phyloP scores from a whole-genome alignment of 164 flowering plant species.

The Macadamia tetraphylla region DNA sequence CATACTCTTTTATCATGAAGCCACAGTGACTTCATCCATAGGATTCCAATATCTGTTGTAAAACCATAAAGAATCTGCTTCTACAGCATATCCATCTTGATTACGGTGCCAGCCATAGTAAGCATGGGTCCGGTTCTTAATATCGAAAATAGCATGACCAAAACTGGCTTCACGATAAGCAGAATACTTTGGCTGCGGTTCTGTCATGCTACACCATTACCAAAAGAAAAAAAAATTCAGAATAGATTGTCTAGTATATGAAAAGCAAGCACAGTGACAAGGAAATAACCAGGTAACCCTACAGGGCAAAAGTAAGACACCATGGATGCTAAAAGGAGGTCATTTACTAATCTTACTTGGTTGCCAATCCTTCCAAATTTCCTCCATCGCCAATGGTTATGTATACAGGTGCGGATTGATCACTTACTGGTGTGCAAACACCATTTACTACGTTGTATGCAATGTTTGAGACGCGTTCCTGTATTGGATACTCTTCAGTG shows the following conservation, averaged over 20 bases:
- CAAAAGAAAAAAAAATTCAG: not conserved
- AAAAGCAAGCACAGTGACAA: not conserved
- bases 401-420: slow-evolving; percentile 79
- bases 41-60: slow-evolving; percentile 49
- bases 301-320: too few species aligned
- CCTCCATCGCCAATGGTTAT: slow-evolving; percentile 96
- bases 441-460: slow-evolving; percentile 70
- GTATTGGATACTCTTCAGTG: slow-evolving; percentile 2
- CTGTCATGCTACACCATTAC: slow-evolving; percentile 47
- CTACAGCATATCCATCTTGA: slow-evolving; percentile 57
- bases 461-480: slow-evolving; percentile 81
- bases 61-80: slow-evolving; percentile 65
- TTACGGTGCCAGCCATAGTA: slow-evolving; percentile 71
- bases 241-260: too few species aligned
- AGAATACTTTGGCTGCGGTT: slow-evolving; percentile 84
- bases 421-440: slow-evolving; percentile 45
- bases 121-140: slow-evolving; percentile 85
- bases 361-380: slow-evolving; percentile 74
- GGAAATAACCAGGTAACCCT: not conserved
- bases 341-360: slow-evolving; percentile 40
- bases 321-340: not conserved
- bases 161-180: slow-evolving; percentile 81
- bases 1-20: slow-evolving; percentile 1
- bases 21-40: slow-evolving; percentile 11
- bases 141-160: slow-evolving; percentile 73